phyloP scores from a whole-genome alignment of 106 monocot genomes.

The Acorus calamus region DNA sequence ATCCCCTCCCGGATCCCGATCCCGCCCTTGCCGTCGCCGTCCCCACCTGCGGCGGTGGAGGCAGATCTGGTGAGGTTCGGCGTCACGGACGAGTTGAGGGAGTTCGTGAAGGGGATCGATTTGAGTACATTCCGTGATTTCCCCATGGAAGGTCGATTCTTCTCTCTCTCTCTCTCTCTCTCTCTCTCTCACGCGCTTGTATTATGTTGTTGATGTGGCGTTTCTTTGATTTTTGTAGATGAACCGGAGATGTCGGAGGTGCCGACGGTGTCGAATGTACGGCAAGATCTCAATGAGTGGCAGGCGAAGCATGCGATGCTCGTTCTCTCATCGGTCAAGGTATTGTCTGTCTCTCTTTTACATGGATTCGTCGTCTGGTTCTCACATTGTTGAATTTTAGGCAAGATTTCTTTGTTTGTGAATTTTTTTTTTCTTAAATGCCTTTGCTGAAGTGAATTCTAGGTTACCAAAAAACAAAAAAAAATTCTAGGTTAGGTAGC shows the following conservation, averaged over 20 bases:
- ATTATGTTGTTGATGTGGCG: neutral
- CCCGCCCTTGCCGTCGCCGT: conserved; percentile 1
- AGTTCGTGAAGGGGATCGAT: conserved; percentile 86
- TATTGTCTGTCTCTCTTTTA: conserved; percentile 8
- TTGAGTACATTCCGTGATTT: conserved; percentile 82
- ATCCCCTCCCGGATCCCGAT: conserved; percentile 27
- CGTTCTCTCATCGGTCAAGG: conserved; percentile 85
- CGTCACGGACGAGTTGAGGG: conserved; percentile 78
- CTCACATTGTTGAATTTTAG: neutral
- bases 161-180: neutral
- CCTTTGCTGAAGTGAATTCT: too few relatives aligned
- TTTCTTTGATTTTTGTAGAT: conserved; percentile 27
- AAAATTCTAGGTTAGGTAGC: too few relatives aligned
- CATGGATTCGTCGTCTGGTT: neutral
- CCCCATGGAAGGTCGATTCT: conserved; percentile 68
- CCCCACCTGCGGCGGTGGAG: neutral
- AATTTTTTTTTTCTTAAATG: too few relatives aligned
- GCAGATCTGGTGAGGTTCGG: conserved; percentile 70
- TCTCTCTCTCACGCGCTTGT: neutral
- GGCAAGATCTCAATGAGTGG: conserved; percentile 94
- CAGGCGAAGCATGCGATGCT: conserved; percentile 88
- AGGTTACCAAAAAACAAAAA: too few relatives aligned
- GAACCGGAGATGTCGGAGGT: conserved; percentile 60
- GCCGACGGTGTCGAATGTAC: conserved; percentile 62
- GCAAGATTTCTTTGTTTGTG: neutral